Evolutionary conservation across 257 asterid species (phyloP), one percentile per base, ranked within the genome.

Genomic region (Linaria vulgaris): DNA sequence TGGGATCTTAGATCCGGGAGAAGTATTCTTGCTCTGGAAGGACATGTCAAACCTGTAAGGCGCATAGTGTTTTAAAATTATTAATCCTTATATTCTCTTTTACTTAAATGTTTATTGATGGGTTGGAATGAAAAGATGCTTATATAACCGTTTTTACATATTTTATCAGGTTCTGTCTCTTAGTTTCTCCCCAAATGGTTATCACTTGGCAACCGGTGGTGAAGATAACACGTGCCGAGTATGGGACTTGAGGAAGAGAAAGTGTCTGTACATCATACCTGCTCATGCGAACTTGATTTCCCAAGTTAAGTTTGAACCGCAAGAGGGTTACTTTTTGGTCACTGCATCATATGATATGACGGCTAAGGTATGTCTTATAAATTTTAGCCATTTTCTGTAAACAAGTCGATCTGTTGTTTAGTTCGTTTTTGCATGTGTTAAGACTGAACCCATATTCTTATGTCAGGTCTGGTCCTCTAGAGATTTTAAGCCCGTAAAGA

Each of bases 1-100:
- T 94, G 99, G 99, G 99, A 94, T 81, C 82, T 94, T 60, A 80
- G 97, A 75, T 74, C 95, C 54, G 97, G 99, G 61, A 80, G 82
- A 79, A 90, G 99, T 69, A 79, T 94, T 68, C 95, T 87, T 77
- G 88, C 91, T 61, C 75, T 94, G 53, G 80, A 94, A 86, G 99
- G 99, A 72, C 99, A 94, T 47, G 90, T 94, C 55, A 94, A 94
- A 74, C 97, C 96, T 11, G 99, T 91, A 69, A 71, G 87, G 30
- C 53, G 66, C 22, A 1, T 59, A 63, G 17, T 67, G 21, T 45
- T 67, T 27, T 74, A 43, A 67, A 23, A 38, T 44, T 61, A 10
- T 46, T 55, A 48, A 11, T 21, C 41, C 59, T 56, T 39, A 45
- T 56, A 20, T 34, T 60, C 16, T 77, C 53, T 54, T 43, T 30